Conservation (phyloP, 768 basidiomycete genomes). For the Leccinum disarticulatum region DNA sequence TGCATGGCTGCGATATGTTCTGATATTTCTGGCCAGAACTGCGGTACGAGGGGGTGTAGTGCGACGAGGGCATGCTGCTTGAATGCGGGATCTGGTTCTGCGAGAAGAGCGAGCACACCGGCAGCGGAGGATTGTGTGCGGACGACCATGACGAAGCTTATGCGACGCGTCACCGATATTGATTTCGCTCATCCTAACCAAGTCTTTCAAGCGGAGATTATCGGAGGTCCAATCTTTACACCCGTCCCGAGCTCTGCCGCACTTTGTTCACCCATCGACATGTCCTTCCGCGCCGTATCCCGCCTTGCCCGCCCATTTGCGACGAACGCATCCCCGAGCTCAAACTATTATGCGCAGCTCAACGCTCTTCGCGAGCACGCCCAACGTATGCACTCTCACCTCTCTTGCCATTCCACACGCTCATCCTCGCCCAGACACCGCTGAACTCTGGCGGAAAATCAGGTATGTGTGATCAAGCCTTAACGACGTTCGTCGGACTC, state of each 20-base stretch:
- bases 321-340: slow-evolving; percentile 38
- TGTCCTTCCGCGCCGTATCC: slow-evolving; percentile 47
- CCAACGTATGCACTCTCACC: slow-evolving; percentile 42
- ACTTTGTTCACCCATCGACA: slow-evolving; percentile 18
- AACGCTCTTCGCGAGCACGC: slow-evolving; percentile 67
- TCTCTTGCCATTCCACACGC: slow-evolving; percentile 5
- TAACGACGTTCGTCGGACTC: slow-evolving; percentile 1
- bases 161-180: slow-evolving; percentile 42
- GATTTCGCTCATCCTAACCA: not conserved
- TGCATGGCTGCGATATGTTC: slow-evolving; percentile 90
- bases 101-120: slow-evolving; percentile 88
- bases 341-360: slow-evolving; percentile 49
- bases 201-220: slow-evolving; percentile 33
- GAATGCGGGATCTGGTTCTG: slow-evolving; percentile 83
- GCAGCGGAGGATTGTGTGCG: slow-evolving; percentile 80
- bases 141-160: slow-evolving; percentile 51
- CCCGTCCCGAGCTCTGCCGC: slow-evolving; percentile 31
- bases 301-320: slow-evolving; percentile 36
- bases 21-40: slow-evolving; percentile 99
- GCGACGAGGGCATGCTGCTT: slow-evolving; percentile 89
- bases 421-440: slow-evolving; percentile 51
- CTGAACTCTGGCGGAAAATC: slow-evolving; percentile 85
- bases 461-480: slow-evolving; percentile 47
- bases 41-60: slow-evolving; percentile 80
- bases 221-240: slow-evolving; percentile 20